Conservation (phyloP, 78 protist genomes). For the Dictyostelium capitatum region DNA sequence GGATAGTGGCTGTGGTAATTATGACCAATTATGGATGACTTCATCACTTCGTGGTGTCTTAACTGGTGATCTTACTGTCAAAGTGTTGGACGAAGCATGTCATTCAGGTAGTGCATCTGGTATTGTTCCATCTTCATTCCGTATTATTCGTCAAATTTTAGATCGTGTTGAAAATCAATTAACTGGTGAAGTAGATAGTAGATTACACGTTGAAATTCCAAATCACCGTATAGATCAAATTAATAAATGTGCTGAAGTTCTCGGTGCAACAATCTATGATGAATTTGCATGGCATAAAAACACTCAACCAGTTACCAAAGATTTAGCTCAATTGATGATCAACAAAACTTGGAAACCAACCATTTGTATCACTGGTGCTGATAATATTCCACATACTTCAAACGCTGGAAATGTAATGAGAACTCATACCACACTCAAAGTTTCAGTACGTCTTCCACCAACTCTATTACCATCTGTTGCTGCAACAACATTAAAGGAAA, state of each 20-base stretch:
- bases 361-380: constrained; percentile 90
- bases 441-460: constrained; percentile 94
- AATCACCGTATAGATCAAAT: constrained; percentile 78
- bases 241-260: constrained; percentile 66
- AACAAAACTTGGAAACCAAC: constrained; percentile 90
- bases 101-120: constrained; percentile 93
- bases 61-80: constrained; percentile 81
- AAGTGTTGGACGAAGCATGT: constrained; percentile 85
- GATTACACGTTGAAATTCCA: constrained; percentile 89
- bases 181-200: constrained; percentile 87
- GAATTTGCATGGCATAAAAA: constrained; percentile 58
- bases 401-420: constrained; percentile 93
- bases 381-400: constrained; percentile 85
- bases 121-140: constrained; percentile 92
- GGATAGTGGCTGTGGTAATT: constrained; percentile 91
- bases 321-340: constrained; percentile 64
- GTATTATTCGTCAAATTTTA: constrained; percentile 82
- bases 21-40: constrained; percentile 88
- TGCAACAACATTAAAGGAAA: constrained; percentile 32
- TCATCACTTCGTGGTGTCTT: constrained; percentile 82
- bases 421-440: constrained; percentile 79
- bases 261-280: constrained; percentile 76
- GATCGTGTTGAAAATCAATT: constrained; percentile 86
- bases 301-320: constrained; percentile 77
- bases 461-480: constrained; percentile 58